Evolutionary conservation across 1,284 basidiomycete genomes (phyloP).

Genomic region (Leccinum laetum): DNA sequence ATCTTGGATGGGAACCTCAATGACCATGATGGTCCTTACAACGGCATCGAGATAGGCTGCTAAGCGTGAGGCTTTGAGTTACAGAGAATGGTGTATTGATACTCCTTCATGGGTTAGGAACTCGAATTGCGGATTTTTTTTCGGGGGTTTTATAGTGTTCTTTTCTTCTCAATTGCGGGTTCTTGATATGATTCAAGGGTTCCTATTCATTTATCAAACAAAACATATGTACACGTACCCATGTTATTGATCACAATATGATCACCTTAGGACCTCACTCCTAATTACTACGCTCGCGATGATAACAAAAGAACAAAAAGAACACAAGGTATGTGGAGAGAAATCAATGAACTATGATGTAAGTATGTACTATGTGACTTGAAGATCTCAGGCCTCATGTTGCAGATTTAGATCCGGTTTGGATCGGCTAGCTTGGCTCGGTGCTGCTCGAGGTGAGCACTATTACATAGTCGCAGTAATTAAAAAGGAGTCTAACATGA

Average conservation of each 20-base stretch:
- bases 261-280: no score
- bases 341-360: no score
- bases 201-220: not conserved
- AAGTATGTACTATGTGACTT: no score
- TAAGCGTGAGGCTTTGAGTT: not conserved
- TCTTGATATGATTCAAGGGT: not conserved
- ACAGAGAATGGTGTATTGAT: not conserved
- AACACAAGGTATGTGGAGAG: no score
- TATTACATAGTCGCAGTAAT: not conserved
- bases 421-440: no score
- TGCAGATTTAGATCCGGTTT: no score
- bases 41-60: not conserved
- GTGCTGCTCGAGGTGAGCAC: no score
- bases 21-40: not conserved
- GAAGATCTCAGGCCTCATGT: no score
- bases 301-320: no score
- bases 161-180: not conserved
- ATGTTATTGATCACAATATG: no score
- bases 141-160: not conserved
- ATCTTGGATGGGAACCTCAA: constrained; percentile 41
- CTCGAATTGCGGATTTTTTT: not conserved
- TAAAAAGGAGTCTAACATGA: not conserved
- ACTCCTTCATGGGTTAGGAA: not conserved
- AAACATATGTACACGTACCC: not conserved
- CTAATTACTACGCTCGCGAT: no score